Evolutionary conservation across 345 rosid genomes (phyloP).

Genomic region (Microcos paniculata): DNA sequence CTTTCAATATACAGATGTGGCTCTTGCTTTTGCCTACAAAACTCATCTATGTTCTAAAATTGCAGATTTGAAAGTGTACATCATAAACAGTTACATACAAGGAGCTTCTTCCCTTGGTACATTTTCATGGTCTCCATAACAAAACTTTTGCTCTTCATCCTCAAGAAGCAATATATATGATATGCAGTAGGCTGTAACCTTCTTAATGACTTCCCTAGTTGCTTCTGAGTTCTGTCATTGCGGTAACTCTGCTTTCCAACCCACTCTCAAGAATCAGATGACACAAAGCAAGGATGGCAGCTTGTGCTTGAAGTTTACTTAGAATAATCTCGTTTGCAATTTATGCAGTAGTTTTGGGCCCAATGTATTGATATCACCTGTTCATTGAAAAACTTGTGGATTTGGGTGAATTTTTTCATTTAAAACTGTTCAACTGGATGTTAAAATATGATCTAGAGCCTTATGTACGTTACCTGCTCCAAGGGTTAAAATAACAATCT

Average conservation of each 20-base stretch:
- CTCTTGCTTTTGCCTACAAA: neutral
- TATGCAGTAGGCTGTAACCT: neutral
- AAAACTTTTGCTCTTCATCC: neutral
- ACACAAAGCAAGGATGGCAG: neutral
- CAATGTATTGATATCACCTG: conserved; percentile 23
- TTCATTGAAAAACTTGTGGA: neutral
- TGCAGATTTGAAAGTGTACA: neutral
- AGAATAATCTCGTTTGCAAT: conserved; percentile 8
- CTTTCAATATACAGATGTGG: neutral
- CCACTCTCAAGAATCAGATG: neutral
- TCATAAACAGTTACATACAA: neutral
- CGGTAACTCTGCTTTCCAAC: neutral
- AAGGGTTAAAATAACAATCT: conserved; percentile 23
- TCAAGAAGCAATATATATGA: neutral
- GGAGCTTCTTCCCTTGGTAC: neutral
- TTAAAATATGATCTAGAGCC: too few relatives aligned
- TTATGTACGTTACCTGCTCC: conserved; percentile 21
- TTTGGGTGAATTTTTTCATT: neutral
- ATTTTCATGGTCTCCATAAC: neutral
- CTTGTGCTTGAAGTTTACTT: neutral
- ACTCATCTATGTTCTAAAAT: neutral
- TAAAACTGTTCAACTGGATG: neutral
- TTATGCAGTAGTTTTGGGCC: conserved; percentile 23
- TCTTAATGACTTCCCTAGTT: neutral
- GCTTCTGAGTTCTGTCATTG: neutral